These are phyloP conservation scores for Akanthomyces lecanii DNA, from an alignment of 2,329 filamentous ascomycete species.

Conservation along the genomic window DNA sequence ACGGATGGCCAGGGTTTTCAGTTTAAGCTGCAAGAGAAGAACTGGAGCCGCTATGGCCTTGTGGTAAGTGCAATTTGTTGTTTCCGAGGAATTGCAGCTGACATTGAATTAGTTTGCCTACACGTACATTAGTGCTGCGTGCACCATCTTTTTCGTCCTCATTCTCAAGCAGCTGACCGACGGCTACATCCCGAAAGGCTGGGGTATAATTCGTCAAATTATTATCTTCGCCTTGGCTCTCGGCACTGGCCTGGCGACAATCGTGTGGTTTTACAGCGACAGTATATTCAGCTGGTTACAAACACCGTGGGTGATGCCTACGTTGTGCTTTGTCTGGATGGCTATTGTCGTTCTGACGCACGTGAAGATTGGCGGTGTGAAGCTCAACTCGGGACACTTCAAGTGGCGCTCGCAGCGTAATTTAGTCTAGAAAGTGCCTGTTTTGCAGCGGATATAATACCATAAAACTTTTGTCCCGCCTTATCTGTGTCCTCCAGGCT, in stretches of 20 bases:
- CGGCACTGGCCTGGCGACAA: constrained; percentile 26
- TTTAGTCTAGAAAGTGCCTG: background rate
- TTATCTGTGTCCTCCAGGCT: no score
- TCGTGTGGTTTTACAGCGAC: constrained; percentile 24
- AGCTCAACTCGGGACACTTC: constrained; percentile 9
- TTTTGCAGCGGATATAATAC: background rate
- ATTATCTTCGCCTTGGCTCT: constrained; percentile 30
- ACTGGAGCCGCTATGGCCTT: constrained; percentile 27
- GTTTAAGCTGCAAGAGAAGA: constrained; percentile 22
- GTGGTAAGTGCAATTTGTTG: constrained; percentile 26
- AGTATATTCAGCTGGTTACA: constrained; percentile 22
- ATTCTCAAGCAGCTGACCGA: constrained; percentile 29
- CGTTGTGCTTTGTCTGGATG: constrained; percentile 33
- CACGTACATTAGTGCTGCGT: constrained; percentile 30
- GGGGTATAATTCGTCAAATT: constrained; percentile 29
- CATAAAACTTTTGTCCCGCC: background rate
- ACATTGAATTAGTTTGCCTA: constrained; percentile 29
- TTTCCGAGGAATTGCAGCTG: background rate
- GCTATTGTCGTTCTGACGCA: constrained; percentile 32
- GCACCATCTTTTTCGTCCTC: constrained; percentile 30
- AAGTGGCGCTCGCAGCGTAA: background rate
- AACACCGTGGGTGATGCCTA: constrained; percentile 32
- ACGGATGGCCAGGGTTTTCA: constrained; percentile 22
- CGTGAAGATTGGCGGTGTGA: constrained; percentile 19
- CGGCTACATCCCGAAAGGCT: constrained; percentile 28